A percentile compares a stretch with the other conserved stretches of the same genome.
Conservation (phyloP, 2,329 filamentous ascomycete genomes). For the Periconia sp. region DNA sequence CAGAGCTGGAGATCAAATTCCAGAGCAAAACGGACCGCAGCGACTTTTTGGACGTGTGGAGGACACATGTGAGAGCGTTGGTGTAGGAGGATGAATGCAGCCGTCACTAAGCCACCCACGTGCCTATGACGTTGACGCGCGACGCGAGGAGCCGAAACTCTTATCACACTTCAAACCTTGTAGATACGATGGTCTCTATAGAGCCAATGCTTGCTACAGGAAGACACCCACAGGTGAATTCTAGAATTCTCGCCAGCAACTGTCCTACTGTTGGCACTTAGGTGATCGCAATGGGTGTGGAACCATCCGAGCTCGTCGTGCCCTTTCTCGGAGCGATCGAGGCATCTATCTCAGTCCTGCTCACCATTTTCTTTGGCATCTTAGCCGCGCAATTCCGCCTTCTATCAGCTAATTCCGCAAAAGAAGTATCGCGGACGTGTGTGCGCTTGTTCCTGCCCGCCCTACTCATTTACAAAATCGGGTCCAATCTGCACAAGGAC, state of each 20-base stretch:
- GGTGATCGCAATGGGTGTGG: conserved; percentile 35
- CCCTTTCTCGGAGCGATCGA: conserved; percentile 61
- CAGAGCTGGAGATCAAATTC: conserved; percentile 36
- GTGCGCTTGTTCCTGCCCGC: conserved; percentile 62
- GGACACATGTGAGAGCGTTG: conserved; percentile 28
- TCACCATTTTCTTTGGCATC: conserved; percentile 61
- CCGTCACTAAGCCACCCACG: not conserved
- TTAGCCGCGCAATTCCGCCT: conserved; percentile 58
- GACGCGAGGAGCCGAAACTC: too few relatives aligned
- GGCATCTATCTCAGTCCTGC: conserved; percentile 60
- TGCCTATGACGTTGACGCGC: too few relatives aligned
- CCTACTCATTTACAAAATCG: conserved; percentile 60
- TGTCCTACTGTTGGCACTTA: too few relatives aligned
- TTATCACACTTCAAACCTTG: too few relatives aligned
- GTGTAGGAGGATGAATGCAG: conserved; percentile 1
- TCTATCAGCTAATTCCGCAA: conserved; percentile 54
- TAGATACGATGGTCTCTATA: too few relatives aligned
- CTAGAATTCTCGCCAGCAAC: too few relatives aligned
- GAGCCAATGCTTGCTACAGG: too few relatives aligned
- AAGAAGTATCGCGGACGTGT: conserved; percentile 59
- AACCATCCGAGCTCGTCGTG: conserved; percentile 37
- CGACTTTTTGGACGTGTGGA: conserved; percentile 36
- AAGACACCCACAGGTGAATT: too few relatives aligned
- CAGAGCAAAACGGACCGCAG: conserved; percentile 30
- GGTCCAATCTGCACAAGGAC: conserved; percentile 56